Evolutionary conservation across 1,284 basidiomycete genomes (phyloP).

Genomic region (Leccinum pachyderme): DNA sequence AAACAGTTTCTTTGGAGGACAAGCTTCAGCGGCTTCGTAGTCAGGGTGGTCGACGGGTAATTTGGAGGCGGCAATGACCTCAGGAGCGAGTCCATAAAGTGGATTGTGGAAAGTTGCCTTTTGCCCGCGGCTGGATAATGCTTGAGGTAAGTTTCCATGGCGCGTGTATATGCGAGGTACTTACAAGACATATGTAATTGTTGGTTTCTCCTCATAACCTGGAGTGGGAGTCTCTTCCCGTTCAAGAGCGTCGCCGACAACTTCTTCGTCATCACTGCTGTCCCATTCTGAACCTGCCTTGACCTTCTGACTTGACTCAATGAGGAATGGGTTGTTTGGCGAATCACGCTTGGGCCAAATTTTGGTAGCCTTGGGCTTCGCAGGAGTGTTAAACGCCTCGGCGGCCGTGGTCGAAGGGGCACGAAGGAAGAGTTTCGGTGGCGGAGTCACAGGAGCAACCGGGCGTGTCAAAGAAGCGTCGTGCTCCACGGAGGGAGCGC

Average conservation of each 20-base stretch:
- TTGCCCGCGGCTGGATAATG: conserved; percentile 28
- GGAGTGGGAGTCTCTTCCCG: conserved; percentile 30
- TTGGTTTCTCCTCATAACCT: conserved; percentile 43
- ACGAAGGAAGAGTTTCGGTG: conserved; percentile 23
- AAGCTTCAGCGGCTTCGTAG: conserved; percentile 28
- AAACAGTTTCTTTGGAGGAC: conserved; percentile 30
- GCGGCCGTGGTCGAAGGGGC: conserved; percentile 6
- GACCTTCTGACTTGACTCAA: conserved; percentile 18
- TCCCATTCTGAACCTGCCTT: conserved; percentile 28
- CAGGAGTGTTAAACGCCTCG: conserved; percentile 19
- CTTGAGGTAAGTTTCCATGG: not conserved
- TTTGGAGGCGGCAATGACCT: conserved; percentile 29
- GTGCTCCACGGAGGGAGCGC: conserved; percentile 26
- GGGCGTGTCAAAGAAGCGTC: conserved; percentile 3
- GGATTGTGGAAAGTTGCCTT: conserved; percentile 36
- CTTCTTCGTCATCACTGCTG: conserved; percentile 28
- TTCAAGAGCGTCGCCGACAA: conserved; percentile 28
- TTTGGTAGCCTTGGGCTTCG: conserved; percentile 21
- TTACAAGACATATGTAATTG: conserved; percentile 53
- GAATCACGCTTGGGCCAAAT: conserved; percentile 46
- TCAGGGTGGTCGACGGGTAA: conserved; percentile 33
- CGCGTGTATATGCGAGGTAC: conserved; percentile 1
- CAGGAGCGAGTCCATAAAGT: conserved; percentile 25
- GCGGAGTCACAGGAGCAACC: conserved; percentile 24
- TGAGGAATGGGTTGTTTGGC: conserved; percentile 53